Evolutionary conservation across 768 basidiomycete genomes (phyloP), one percentile per base, ranked within the genome.

Genomic region (Russula sp.): DNA sequence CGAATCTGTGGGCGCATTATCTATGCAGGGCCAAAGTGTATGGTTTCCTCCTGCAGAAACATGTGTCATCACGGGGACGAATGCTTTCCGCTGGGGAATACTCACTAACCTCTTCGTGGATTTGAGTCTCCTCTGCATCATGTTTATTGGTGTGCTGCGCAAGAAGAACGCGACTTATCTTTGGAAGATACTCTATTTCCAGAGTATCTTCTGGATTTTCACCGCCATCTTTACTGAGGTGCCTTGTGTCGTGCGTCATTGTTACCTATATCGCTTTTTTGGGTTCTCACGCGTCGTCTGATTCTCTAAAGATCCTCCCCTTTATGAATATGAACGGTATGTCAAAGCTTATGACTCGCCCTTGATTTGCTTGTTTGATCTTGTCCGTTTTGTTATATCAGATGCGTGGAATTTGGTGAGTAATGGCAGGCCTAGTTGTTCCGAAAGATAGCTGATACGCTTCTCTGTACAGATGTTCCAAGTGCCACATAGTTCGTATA

Each of bases 71-170:
- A 49, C 32, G 3, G 59, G 59, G 14, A 54, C 65, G 38, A 32
- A 18, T 24, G 26, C 42, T 30, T 66, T 64, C 7, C 50, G 56
- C 14, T 66, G 65, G 62, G 36, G 57, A 42, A 44, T 59, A 24
- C n/a, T 66, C 22, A 36, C 53, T 51, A 66, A 66, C 51, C 49
- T 66, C 16, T 49, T 64, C 10, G 48, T 42, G 34, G 65, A 66
- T 51, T 20, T 66, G 8, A 36, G 57, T 32, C 24, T 66, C 7
- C 65, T 64, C 22, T 66, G 51, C 5, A 58, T 66, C 26, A 66
- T 66, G 65, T 64, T 64, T 38, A 24, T 38, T n/a, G 65, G 65
- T 18, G 65, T 66, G 34, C 51, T 66, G 10, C 40, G 30, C n/a
- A 66, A 66, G 51, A 57, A 38, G 34, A 64, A 64, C 38, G 44